Percentiles rank a stretch among this genome's conserved stretches.
Evolutionary conservation across 169 alveolate species (phyloP).

Genomic region (Eimeria acervulina): DNA sequence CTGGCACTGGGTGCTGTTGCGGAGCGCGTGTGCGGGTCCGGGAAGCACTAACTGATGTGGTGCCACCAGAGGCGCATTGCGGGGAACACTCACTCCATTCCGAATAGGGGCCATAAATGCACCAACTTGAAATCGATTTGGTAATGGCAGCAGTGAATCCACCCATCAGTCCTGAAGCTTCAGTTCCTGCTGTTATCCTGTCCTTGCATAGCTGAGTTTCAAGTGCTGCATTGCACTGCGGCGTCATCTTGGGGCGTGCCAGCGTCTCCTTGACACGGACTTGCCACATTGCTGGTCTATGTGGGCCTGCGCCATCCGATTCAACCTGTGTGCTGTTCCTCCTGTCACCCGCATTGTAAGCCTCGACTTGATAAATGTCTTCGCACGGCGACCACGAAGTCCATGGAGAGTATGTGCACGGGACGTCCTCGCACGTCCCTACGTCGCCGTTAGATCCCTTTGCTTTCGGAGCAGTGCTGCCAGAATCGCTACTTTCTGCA

Average conservation of each 20-base stretch:
- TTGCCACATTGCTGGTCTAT: conserved; percentile 61
- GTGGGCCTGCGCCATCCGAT: neutral
- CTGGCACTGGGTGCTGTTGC: conserved; percentile 69
- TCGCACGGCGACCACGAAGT: conserved; percentile 77
- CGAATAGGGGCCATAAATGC: conserved; percentile 60
- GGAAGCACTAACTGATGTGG: neutral
- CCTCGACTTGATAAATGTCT: neutral
- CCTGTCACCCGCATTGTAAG: neutral
- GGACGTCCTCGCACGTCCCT: conserved; percentile 21
- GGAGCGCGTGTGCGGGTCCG: conserved; percentile 61
- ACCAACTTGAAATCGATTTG: neutral
- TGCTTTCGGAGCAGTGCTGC: neutral
- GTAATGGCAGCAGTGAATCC: conserved; percentile 51
- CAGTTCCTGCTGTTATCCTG: conserved; percentile 21
- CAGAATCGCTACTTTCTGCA: neutral
- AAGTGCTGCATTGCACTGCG: neutral
- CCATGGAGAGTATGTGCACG: conserved; percentile 67
- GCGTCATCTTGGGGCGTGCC: conserved; percentile 52
- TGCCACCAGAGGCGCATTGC: conserved; percentile 5
- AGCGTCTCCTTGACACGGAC: conserved; percentile 54
- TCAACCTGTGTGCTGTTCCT: neutral
- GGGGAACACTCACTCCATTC: conserved; percentile 67
- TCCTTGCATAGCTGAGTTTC: conserved; percentile 57
- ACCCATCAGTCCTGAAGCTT: conserved; percentile 38
- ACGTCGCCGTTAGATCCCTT: neutral